These are phyloP conservation scores for Neurospora intermedia DNA, from an alignment of 495 filamentous ascomycete genomes.

Conservation along the genomic window DNA sequence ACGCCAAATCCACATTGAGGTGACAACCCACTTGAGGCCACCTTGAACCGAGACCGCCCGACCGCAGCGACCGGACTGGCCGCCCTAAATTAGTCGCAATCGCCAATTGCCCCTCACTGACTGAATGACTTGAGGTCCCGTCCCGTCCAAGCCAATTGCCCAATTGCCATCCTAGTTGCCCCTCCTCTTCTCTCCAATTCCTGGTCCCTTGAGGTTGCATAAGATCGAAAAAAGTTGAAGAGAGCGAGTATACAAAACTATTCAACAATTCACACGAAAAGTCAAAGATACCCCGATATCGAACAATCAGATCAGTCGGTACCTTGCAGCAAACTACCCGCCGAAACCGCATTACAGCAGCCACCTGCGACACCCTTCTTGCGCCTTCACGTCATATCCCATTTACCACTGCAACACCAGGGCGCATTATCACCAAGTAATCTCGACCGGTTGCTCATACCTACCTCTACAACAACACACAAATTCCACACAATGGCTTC, in stretches of 20 bases:
- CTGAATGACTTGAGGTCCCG: neutral
- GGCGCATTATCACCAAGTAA: neutral
- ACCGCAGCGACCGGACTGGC: neutral
- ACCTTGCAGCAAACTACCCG: neutral
- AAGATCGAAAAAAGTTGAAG: neutral
- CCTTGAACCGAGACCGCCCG: neutral
- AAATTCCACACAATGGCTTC: slow-evolving; percentile 28
- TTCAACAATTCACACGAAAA: neutral
- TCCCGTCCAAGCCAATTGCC: neutral
- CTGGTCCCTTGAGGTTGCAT: neutral
- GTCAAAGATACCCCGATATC: neutral
- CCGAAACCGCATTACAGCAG: neutral
- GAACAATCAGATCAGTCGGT: neutral
- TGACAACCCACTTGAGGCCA: neutral
- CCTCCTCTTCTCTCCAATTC: neutral
- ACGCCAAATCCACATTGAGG: neutral
- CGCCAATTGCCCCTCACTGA: neutral
- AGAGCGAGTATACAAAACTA: neutral
- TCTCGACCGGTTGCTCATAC: neutral
- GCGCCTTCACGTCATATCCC: neutral
- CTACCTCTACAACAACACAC: neutral
- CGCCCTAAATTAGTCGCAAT: neutral
- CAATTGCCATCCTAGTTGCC: neutral
- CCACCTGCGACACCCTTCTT: neutral
- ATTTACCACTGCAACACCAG: neutral